Base-by-base conservation (phyloP, 805 yeast species). In the Clavispora fructus region DNA sequence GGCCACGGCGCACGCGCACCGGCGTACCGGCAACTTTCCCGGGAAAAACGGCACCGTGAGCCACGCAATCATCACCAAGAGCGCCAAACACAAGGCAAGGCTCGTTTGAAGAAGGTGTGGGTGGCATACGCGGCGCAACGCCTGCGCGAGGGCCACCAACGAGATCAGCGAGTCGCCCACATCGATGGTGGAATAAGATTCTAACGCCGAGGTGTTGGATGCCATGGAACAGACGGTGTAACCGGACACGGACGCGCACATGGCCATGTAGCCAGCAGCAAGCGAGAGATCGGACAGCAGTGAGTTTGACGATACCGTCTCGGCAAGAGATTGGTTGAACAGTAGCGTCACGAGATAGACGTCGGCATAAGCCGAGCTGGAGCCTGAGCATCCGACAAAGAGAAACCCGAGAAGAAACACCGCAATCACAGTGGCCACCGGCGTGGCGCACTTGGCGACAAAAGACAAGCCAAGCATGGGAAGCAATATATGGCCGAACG, bases 101-200 rank as follows among this genome's bases (percentile, higher is more conserved):
- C 75, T 65, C 0, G 77, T 74, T 57, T 80, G 72, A 26, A 82
- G 62, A 4, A 82, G 51, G 45, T 74, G 74, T 3, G 87, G 84
- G 52, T 77, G 82, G 40, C 82, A 67, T 1, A 78, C 69, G 14
- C 68, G 63, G 33, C 67, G 66, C 42, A 80, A 77, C 10, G 67
- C 53, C 14, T 67, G 54, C 1, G 82, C 81, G 25, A 84, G 48
- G 1, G 70, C 56, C 26, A 80, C 57, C 39, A 83, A 63, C 53
- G 80, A 75, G 31, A 82, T 52, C 35, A 46, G 35, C 6, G 44
- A 42, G 7, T 69, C 56, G 48, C 67, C 64, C 11, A 71, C 50
- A 26, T 69, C 57, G 8, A 72, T 69, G 0, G 68, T 67, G 1
- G 71, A 56, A 37, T 58, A 47, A 2, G 51, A 44, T 1, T 54